Base-by-base conservation (phyloP, 23 red algal genomes). In the Gracilariopsis chorda region DNA sequence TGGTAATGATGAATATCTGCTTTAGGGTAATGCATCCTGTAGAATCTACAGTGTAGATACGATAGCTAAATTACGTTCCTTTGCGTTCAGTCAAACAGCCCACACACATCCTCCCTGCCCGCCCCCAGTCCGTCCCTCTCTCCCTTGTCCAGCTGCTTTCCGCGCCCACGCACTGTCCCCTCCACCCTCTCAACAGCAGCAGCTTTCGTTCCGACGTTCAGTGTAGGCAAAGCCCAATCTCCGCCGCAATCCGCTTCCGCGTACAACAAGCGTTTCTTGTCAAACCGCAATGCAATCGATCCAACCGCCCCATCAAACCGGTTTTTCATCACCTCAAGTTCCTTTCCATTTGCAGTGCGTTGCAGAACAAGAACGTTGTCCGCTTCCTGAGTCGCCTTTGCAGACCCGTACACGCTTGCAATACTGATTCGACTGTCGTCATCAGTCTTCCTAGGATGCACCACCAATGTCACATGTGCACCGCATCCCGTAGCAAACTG, bases 361-460 rank as follows among this genome's bases (percentile, higher is more conserved):
- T 94, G 91, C 53, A 96, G 35, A 30, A 89, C 73, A 51, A 94
- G 57, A 28, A 99, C 89, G 51, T 99, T 99, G 45, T 99, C 97
- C 13, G 93, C 90, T 45, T 99, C 97, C 36, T 94, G 92, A 43
- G 86, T 94, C 17, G 92, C 78, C 72, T 95, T 96, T 33, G 91
- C 94, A 6, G 58, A 78, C 32, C 96, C 97, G 79, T 94, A 99
- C 11, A 96, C 81, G 61, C 87, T 95, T 1, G 84, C 45, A 24
- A 75, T 90, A 56, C 59, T 56, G 21, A 95, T 85, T 52, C 48
- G 40, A 19, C 77, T 48, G 63, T 95, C 77, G 30, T 92, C 90
- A 91, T 90, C 86, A 24, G 89, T 86, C 55, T 94, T 93, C 36
- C 89, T 78, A 7, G 93, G 93, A 47, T 95, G 94, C 12, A 94